These are phyloP conservation scores for Hondaea fermentalgiana DNA, from an alignment of 108 stramenopile species.

Conservation along the genomic window DNA sequence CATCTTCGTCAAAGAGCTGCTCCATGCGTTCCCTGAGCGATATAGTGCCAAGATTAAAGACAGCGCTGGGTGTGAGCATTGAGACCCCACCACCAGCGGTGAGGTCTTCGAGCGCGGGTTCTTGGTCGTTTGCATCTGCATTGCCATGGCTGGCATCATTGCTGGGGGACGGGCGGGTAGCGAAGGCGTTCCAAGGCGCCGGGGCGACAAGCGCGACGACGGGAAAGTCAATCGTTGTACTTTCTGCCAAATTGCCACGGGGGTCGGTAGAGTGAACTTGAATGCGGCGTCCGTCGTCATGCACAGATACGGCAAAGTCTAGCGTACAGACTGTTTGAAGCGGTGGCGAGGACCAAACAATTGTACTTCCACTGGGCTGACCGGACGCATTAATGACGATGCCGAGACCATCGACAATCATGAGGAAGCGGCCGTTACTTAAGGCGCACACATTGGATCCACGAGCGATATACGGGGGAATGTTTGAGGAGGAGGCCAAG, in stretches of 20 bases:
- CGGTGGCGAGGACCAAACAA: background rate
- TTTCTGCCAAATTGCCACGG: background rate
- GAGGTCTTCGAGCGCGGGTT: background rate
- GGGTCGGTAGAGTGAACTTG: background rate
- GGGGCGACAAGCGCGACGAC: background rate
- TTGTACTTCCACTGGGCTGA: background rate
- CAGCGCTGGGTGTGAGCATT: background rate
- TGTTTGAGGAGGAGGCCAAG: background rate
- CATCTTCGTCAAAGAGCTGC: background rate
- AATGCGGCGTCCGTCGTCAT: background rate
- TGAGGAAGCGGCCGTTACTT: background rate
- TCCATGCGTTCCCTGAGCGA: background rate
- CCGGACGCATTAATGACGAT: background rate
- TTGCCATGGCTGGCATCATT: background rate
- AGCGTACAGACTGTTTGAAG: background rate
- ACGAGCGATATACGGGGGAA: background rate
- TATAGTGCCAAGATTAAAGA: background rate
- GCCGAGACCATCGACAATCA: background rate
- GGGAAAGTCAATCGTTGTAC: background rate
- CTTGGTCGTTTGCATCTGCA: background rate
- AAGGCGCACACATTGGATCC: background rate
- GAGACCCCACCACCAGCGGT: background rate
- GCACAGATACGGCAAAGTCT: background rate
- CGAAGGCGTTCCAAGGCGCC: background rate
- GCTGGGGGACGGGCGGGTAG: background rate